phyloP scores from a whole-genome alignment of 2,329 filamentous ascomycete species.

The Sporothrix humicola region DNA sequence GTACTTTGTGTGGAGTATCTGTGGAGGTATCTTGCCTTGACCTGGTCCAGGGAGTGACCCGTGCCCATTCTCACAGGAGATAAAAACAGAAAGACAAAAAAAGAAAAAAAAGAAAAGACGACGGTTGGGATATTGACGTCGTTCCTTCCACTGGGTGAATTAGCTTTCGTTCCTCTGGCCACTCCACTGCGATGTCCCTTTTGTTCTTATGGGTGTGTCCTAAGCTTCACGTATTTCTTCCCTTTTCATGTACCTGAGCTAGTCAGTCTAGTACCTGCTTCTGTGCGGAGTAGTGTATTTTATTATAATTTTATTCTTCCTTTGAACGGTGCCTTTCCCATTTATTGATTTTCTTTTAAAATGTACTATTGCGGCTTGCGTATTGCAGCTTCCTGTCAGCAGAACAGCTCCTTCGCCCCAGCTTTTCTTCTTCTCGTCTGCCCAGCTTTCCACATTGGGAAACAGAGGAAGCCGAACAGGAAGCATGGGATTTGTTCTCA shows the following conservation, averaged over 20 bases:
- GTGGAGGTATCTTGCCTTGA: not conserved
- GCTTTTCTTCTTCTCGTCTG: not conserved
- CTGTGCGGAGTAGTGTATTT: not conserved
- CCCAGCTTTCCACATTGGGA: not conserved
- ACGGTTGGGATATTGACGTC: not conserved
- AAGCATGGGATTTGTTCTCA: not conserved
- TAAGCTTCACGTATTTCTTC: not conserved
- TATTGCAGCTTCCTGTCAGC: conserved; percentile 1
- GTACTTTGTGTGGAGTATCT: conserved; percentile 6
- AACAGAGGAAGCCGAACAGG: too few relatives aligned
- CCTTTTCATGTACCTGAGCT: not conserved
- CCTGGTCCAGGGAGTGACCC: not conserved
- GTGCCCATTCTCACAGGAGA: too few relatives aligned
- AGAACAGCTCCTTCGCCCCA: conserved; percentile 7
- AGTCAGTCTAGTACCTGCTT: not conserved
- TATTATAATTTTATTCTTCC: not conserved
- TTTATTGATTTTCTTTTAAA: not conserved
- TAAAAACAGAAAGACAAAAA: not conserved
- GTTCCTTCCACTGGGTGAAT: not conserved
- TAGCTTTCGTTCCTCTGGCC: not conserved
- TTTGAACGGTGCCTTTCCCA: not conserved
- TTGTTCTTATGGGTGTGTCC: not conserved
- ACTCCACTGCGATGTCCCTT: not conserved
- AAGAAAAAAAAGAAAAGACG: too few relatives aligned
- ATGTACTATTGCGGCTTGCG: not conserved